Base-by-base conservation (phyloP, 495 filamentous ascomycete species). In the Aspergillus sclerotiicarbonarius region DNA sequence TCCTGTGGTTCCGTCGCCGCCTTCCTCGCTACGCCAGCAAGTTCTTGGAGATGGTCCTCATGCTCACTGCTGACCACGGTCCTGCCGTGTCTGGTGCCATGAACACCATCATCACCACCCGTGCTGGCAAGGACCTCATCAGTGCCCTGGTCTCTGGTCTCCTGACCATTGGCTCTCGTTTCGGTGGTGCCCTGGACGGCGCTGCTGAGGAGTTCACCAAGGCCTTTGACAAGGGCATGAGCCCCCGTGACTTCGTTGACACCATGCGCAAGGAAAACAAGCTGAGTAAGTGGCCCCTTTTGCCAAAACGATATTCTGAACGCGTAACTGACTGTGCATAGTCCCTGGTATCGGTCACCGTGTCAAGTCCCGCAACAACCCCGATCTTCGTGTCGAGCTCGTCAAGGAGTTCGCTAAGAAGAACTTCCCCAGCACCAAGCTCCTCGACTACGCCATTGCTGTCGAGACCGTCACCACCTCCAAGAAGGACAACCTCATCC, bases 31-130 rank as follows among this genome's bases (percentile, higher is more conserved):
- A 96, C 70, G 95, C 94, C 66, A 91, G 91, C 82, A 95, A 94
- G 81, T 98, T 98, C 86, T 78, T 98, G 62, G 94, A 98, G 84
- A 98, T 98, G 94, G 95, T 98, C 63, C 92, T 98, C 74, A 98
- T 98, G 94, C 85, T 98, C 71, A 98, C 94, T 67, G 94, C 94
- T 65, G 94, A 98, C 71, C 94, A 98, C 85, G 94, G 94, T 77
- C 94, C 94, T 44, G 94, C 94, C 68, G 94, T 98, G 60, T 98
- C 94, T 63, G 94, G 94, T 80, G 94, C 94, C 67, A 98, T 98
- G 94, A 98, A 98, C 87, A 98, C 94, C 62, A 98, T 98, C 77
- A 98, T 98, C 75, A 98, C 94, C 54, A 98, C 94, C 47, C 88
- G 94, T 86, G 94, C 94, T 55, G 94, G 94, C 70, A 98, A 98